Base-by-base conservation (phyloP, 1,284 basidiomycete genomes). In the Cerioporus squamosus region DNA sequence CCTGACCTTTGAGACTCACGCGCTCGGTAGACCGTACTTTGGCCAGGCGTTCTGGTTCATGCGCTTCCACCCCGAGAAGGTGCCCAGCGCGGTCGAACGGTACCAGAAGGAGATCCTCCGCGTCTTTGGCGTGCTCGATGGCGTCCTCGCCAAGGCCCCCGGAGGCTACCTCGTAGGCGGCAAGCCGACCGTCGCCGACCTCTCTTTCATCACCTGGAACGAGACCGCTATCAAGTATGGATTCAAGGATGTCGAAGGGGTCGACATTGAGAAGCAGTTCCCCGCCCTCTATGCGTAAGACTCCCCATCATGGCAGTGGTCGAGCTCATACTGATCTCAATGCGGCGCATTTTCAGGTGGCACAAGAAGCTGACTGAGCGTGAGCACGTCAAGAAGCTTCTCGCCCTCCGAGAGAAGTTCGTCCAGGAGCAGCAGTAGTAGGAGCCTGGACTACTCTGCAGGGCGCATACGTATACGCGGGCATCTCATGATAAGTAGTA, bases 51-150 rank as follows among this genome's bases (percentile, higher is more conserved):
- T 33, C n/a, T 51, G 40, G 39, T 51, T 51, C 50, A n/a, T 31
- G 9, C 12, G 12, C 17, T 44, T 18, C 23, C 39, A 42, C 10
- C 24, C 50, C 8, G 50, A 51, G 50, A 43, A 51, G 40, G n/a
- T 51, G 14, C 47, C 33, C 20, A 39, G 33, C 33, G 47, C 47
- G 20, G 17, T 49, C 47, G 36, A 38, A 20, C 50, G 50, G 17
- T 51, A 51, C 50, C 39, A 51, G 15, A 51, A 51, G 8, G 50
- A 51, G 59, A 66, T 65, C 38, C 46, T 56, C 44, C 69, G 73
- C 24, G 66, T 75, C 18, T 51, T 67, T 20, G 51, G 63, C 18
- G 72, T 75, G 5, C 64, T 73, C 47, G 47, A 49, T 4, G 20
- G 18, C 20, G 36, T 39, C 24, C 45, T 47, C n/a, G 26, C 45